Evolutionary conservation across 169 alveolate genomes (phyloP).

Genomic region (Cryptosporidium xiaoi): DNA sequence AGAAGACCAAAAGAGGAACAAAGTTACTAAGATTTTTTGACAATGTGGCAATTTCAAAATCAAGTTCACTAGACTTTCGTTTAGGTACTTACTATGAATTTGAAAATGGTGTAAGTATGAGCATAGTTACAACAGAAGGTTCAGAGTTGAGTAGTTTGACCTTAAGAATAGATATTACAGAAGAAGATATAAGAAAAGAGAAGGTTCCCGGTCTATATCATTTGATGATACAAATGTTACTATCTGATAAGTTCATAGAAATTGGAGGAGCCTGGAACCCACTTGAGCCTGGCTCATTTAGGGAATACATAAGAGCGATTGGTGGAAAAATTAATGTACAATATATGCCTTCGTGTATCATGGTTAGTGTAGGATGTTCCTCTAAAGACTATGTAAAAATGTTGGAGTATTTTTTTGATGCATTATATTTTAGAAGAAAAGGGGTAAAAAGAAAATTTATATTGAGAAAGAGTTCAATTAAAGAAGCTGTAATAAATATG

Average conservation of each 20-base stretch:
- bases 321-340: slow-evolving; percentile 43
- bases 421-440: slow-evolving; percentile 31
- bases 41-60: slow-evolving; percentile 35
- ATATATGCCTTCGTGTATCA: slow-evolving; percentile 61
- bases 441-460: slow-evolving; percentile 34
- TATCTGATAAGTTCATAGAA: slow-evolving; percentile 41
- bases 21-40: slow-evolving; percentile 29
- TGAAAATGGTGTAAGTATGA: slow-evolving; percentile 48
- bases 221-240: slow-evolving; percentile 39
- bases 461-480: slow-evolving; percentile 41
- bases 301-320: slow-evolving; percentile 42
- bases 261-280: slow-evolving; percentile 15
- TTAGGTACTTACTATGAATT: slow-evolving; percentile 59
- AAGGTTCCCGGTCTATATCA: slow-evolving; percentile 65
- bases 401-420: slow-evolving; percentile 52
- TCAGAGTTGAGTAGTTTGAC: slow-evolving; percentile 54
- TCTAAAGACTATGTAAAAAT: slow-evolving; percentile 33
- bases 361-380: slow-evolving; percentile 51
- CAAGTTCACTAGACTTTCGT: slow-evolving; percentile 53
- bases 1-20: background rate
- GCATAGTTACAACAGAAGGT: slow-evolving; percentile 60
- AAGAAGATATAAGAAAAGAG: slow-evolving; percentile 31
- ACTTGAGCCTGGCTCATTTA: slow-evolving; percentile 36
- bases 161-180: slow-evolving; percentile 18
- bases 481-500: slow-evolving; percentile 32